Evolutionary conservation across 345 rosid genomes (phyloP), one percentile per base, ranked within the genome.

Genomic region (Excoecaria agallocha): DNA sequence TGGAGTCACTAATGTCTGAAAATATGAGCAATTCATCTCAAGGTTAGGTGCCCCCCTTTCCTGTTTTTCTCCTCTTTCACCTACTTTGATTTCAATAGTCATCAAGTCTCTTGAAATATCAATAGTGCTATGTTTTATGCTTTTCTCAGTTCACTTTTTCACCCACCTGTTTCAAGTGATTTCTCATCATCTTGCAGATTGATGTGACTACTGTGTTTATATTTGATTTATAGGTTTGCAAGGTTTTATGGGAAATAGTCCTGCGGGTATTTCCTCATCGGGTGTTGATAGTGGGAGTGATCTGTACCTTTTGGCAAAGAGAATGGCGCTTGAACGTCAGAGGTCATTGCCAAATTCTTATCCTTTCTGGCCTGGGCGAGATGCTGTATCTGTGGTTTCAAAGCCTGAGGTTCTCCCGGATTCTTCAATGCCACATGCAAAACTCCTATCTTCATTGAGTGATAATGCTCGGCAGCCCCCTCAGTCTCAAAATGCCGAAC

Each of bases 1-100:
- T 95, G 84, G 99, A 93, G 84, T 95, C 98, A n/a, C 78, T 95
- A 72, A 91, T 95, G 97, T 77, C 96, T 57, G 87, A 85, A 52
- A 84, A 81, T 69, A 72, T 82, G 57, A 87, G 78, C 80, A 86
- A 71, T 80, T 46, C 85, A 61, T 74, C 93, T 38, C 84, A 90
- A 89, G 98, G 98, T 94, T 71, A 46, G 30, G 85, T 73, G 64
- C 68, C 69, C 25, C 48, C 17, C 51, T 66, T 56, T 43, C 25
- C 41, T 16, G 50, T 9, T 74, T 57, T 16, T 39, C 16, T 63
- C 2, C 24, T 25, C 30, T 75, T 75, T 65, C 71, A 55, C 54
- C 45, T 22, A 66, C 49, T 16, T 12, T 46, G 20, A 43, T 37
- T 22, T 66, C 9, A 11, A 12, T 17, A 63, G 19, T 1, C 37